Evolutionary conservation across 768 basidiomycete genomes (phyloP).

Genomic region (Leccinum variicolor): DNA sequence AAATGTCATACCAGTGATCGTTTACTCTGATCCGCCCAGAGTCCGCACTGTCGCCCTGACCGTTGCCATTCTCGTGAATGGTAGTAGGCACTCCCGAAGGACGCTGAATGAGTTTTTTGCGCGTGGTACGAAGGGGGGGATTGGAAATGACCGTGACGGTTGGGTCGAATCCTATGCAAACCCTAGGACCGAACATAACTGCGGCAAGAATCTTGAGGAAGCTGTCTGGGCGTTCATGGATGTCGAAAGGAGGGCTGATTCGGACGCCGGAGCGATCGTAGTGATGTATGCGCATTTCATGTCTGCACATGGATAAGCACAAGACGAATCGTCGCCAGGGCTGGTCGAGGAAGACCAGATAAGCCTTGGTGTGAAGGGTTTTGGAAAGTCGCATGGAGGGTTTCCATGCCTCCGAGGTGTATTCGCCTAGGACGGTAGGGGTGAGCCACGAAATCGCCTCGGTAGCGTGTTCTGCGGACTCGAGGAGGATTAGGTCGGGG

Average conservation of each 20-base stretch:
- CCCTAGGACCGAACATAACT: not conserved
- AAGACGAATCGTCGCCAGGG: not conserved
- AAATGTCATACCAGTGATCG: not conserved
- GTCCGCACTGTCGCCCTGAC: no score
- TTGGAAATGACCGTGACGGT: not conserved
- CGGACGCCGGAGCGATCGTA: not conserved
- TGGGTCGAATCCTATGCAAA: not conserved
- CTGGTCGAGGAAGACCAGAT: not conserved
- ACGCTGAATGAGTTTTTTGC: not conserved
- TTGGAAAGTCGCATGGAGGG: not conserved
- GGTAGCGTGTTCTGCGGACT: not conserved
- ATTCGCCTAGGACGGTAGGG: not conserved
- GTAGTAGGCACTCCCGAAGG: not conserved
- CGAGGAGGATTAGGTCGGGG: not conserved
- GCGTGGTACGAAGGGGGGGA: not conserved
- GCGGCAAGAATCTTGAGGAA: not conserved
- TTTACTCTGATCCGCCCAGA: not conserved
- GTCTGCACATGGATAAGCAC: not conserved
- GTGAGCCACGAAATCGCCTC: not conserved
- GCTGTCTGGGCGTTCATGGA: not conserved
- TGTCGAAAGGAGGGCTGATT: not conserved
- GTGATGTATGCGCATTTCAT: not conserved
- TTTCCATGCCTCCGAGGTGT: not conserved
- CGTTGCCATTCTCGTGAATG: not conserved
- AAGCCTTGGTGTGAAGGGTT: not conserved